Percentiles rank a stretch among this genome's conserved stretches.
phyloP scores from a whole-genome alignment of 2,329 filamentous ascomycete genomes.

The Pestalotiopsis fici region DNA sequence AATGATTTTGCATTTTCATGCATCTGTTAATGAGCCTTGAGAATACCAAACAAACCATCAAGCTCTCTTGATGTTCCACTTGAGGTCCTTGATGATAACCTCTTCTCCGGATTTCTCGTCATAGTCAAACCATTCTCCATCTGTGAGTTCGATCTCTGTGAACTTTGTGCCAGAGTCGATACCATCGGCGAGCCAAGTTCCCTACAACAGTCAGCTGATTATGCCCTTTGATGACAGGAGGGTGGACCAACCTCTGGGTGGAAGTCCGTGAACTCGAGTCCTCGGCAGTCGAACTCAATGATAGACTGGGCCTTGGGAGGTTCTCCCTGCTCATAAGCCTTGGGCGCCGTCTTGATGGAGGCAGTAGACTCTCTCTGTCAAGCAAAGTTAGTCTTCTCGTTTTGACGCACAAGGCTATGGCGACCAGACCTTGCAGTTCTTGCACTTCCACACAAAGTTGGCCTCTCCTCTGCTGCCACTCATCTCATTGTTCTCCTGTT shows the following conservation, averaged over 20 bases:
- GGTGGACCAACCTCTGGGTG: slow-evolving; percentile 70
- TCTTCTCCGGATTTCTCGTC: slow-evolving; percentile 92
- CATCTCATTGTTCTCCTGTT: slow-evolving; percentile 83
- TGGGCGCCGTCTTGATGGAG: slow-evolving; percentile 74
- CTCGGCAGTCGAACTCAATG: slow-evolving; percentile 90
- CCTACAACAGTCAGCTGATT: slow-evolving; percentile 48
- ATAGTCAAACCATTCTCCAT: slow-evolving; percentile 98
- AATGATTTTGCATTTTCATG: too few species aligned
- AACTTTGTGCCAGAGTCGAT: slow-evolving; percentile 82
- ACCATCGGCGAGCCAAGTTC: slow-evolving; percentile 87
- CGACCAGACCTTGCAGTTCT: slow-evolving; percentile 82
- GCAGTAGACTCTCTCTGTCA: slow-evolving; percentile 80
- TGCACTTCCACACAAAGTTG: slow-evolving; percentile 99
- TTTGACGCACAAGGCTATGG: neutral
- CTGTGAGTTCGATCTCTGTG: slow-evolving; percentile 74
- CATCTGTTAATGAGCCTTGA: too few species aligned
- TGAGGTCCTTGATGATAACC: slow-evolving; percentile 87
- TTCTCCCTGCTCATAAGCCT: slow-evolving; percentile 69
- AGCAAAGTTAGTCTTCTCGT: neutral
- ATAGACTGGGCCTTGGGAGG: slow-evolving; percentile 77
- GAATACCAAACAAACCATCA: neutral
- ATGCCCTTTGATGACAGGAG: neutral
- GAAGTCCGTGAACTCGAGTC: slow-evolving; percentile 89
- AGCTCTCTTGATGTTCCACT: slow-evolving; percentile 69
- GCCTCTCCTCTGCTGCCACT: slow-evolving; percentile 93